phyloP scores from a whole-genome alignment of 2,329 filamentous ascomycete genomes.

The Fusarium phyllophilum region DNA sequence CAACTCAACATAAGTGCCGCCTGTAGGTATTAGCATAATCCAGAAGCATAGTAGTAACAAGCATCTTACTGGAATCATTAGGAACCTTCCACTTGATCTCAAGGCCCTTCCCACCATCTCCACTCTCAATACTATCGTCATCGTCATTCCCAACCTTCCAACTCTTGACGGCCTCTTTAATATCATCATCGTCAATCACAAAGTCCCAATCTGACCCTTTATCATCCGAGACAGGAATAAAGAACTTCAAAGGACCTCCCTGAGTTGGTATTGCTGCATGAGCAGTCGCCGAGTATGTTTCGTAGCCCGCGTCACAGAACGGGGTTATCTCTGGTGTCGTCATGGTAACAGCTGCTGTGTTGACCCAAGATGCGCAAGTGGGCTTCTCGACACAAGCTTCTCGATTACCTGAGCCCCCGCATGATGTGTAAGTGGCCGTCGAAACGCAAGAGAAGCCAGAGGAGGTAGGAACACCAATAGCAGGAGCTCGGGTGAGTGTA shows the following conservation, averaged over 20 bases:
- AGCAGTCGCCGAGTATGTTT: background rate
- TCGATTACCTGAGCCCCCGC: background rate
- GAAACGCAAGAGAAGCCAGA: background rate
- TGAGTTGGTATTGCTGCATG: background rate
- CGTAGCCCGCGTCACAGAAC: background rate
- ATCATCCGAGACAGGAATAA: accelerated
- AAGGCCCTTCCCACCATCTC: background rate
- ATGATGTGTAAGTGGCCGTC: background rate
- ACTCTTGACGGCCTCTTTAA: background rate
- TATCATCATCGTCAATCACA: background rate
- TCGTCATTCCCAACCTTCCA: background rate
- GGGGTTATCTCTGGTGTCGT: background rate
- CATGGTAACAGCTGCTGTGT: background rate
- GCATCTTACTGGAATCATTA: background rate
- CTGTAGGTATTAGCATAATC: accelerated
- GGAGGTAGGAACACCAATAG: accelerated
- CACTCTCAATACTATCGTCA: background rate
- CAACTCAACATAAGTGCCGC: background rate
- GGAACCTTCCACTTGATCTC: background rate
- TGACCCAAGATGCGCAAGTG: background rate
- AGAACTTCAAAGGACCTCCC: background rate
- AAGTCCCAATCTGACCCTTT: background rate
- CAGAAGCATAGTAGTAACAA: accelerated
- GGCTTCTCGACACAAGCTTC: background rate
- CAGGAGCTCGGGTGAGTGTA: background rate